Base-by-base conservation (phyloP, 305 asterid species). In the Coffea humblotiana region DNA sequence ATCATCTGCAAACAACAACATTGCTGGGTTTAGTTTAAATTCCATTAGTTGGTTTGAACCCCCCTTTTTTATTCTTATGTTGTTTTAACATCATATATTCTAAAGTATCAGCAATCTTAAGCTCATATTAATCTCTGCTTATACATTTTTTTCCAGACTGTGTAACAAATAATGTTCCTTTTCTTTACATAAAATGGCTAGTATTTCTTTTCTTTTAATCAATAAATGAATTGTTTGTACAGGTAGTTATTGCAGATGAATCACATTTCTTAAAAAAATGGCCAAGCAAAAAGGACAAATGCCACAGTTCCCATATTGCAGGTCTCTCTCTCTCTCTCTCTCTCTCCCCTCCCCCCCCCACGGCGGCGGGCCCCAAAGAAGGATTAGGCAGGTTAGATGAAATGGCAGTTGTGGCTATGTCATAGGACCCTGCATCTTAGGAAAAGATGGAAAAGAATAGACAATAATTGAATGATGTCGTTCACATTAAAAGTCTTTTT, bases 201-300 rank as follows among this genome's bases (percentile, higher is more conserved):
- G 72, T 67, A 21, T 54, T 65, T 25, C 12, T 32, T 69, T 51
- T 56, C 80, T 80, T 78, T 77, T 80, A 83, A 79, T 72, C 66
- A 69, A 52, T 76, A 75, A 54, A 40, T 79, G 78, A 52, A 82
- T 49, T 88, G 81, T 84, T 82, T 81, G 77, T 90, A 84, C 86
- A 96, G 99, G 89, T 92, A 79, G 97, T 94, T 80, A 90, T 96
- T 83, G 99, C 98, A 25, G 99, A 96, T 88, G 99, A 96, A 88
- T 96, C 99, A 49, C 99, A 96, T 86, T 96, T 89, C 90, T 87
- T 96, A 83, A 96, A 96, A 96, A 92, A 96, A 96, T 88, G 97
- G 83, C 81, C 98, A 90, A 88, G 99, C 99, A 77, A 96, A 96
- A 86, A 87, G 99, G 83, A 96, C 99, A 60, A 90, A 8, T 74